Percentiles rank a stretch among this genome's conserved stretches.
Conservation (phyloP, 345 rosid species). For the Nephelium lappaceum region DNA sequence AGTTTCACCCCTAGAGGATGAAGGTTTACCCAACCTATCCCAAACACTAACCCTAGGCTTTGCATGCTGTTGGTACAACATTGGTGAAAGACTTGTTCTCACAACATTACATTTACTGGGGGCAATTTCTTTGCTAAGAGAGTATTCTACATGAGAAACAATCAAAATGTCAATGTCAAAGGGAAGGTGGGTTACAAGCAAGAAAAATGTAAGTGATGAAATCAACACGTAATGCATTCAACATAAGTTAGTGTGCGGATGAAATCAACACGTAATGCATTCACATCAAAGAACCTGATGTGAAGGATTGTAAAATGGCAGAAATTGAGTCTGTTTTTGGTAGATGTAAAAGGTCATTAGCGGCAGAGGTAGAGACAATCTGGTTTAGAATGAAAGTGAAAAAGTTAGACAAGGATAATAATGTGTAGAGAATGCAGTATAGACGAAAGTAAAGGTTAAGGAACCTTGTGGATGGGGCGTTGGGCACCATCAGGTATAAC, state of each 20-base stretch:
- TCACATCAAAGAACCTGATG: conserved; percentile 27
- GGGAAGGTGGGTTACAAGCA: neutral
- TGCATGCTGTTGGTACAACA: conserved; percentile 18
- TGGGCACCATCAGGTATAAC: conserved; percentile 25
- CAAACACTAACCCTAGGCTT: conserved; percentile 38
- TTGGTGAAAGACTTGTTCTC: conserved; percentile 27
- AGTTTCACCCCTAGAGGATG: neutral
- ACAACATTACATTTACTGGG: conserved; percentile 13
- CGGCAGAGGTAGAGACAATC: conserved; percentile 14
- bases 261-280: neutral
- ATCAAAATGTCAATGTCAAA: neutral
- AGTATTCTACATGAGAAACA: conserved; percentile 8
- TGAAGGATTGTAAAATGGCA: conserved; percentile 16
- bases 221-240: neutral
- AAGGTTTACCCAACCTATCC: conserved; percentile 41
- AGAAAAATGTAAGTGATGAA: neutral
- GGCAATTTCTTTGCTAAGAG: neutral
- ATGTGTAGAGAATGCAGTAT: neutral
- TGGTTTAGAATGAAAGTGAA: conserved; percentile 15
- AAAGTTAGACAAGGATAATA: conserved; percentile 12
- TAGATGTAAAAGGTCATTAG: conserved; percentile 12
- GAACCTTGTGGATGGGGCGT: conserved; percentile 32
- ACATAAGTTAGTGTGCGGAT: neutral
- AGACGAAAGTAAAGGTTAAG: conserved; percentile 17
- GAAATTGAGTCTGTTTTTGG: conserved; percentile 24